A percentile compares a stretch with the other conserved stretches of the same genome.
These are phyloP conservation scores for Ambrosia hybrid DNA, from an alignment of 140 eudicot genomes.

Conservation along the genomic window DNA sequence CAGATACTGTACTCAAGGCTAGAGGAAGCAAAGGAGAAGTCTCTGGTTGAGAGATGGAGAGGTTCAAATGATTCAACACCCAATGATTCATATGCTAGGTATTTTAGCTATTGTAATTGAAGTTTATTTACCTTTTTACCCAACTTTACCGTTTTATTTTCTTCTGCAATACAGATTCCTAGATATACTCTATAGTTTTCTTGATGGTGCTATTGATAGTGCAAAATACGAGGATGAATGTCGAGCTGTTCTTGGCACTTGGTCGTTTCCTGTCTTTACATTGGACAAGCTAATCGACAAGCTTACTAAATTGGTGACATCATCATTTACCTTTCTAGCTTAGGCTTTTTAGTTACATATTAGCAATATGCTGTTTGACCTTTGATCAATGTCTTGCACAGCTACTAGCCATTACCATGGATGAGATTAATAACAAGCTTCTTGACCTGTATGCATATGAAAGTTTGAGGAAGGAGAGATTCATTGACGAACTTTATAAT, in stretches of 20 bases:
- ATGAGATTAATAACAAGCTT: conserved; percentile 83
- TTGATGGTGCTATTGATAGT: conserved; percentile 87
- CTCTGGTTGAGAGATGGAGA: conserved; percentile 44
- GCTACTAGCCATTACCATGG: conserved; percentile 74
- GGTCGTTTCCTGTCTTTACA: conserved; percentile 89
- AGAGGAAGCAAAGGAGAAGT: conserved; percentile 46
- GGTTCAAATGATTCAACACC: conserved; percentile 44
- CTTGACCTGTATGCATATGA: conserved; percentile 85
- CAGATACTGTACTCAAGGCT: conserved; percentile 40
- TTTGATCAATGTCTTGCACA: conserved; percentile 25
- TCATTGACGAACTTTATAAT: conserved; percentile 64
- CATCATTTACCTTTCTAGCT: conserved; percentile 21
- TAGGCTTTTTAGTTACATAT: neutral
- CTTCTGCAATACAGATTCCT: conserved; percentile 56
- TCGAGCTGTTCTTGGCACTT: conserved; percentile 83
- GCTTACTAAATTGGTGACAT: conserved; percentile 74
- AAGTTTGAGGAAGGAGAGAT: conserved; percentile 59
- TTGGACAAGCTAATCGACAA: conserved; percentile 89
- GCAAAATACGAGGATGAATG: conserved; percentile 97
- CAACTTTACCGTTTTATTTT: neutral
- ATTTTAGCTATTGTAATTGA: conserved; percentile 9
- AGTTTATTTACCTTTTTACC: neutral
- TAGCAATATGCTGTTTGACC: conserved; percentile 11
- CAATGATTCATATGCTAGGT: conserved; percentile 49
- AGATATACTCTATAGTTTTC: conserved; percentile 68